Evolutionary conservation across 352 stramenopile genomes (phyloP).

Genomic region (Plasmopara viticola): DNA sequence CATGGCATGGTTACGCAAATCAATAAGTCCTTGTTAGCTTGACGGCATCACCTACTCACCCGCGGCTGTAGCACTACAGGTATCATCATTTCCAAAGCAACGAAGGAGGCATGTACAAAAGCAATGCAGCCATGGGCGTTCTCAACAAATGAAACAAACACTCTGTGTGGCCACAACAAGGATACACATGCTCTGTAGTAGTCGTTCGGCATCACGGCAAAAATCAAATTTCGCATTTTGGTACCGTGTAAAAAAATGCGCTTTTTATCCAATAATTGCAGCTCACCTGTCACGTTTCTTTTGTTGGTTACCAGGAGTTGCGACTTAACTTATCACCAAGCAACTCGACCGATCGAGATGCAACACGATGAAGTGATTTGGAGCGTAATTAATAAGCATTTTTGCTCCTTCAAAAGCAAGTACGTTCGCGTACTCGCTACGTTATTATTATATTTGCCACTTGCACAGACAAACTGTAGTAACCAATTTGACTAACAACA

Average conservation of each 20-base stretch:
- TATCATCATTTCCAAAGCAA: too few relatives aligned
- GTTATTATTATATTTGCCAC: not conserved
- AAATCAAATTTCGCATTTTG: not conserved
- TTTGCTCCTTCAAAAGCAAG: slow-evolving; percentile 99
- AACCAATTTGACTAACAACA: not conserved
- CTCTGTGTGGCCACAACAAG: too few relatives aligned
- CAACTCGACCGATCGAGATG: slow-evolving; percentile 40
- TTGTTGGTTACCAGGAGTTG: slow-evolving; percentile 26
- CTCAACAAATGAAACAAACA: too few relatives aligned
- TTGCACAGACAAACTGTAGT: not conserved
- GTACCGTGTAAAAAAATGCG: too few relatives aligned
- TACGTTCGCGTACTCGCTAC: slow-evolving; percentile 20
- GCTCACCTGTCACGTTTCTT: not conserved
- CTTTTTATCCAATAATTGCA: too few relatives aligned
- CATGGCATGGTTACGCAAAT: too few relatives aligned
- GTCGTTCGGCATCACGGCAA: too few relatives aligned
- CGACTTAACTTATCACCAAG: slow-evolving; percentile 10
- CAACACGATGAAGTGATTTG: slow-evolving; percentile 99
- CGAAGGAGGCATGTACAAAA: not conserved
- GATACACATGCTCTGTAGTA: not conserved
- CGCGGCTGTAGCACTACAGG: too few relatives aligned
- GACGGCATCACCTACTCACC: too few relatives aligned
- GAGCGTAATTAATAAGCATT: slow-evolving; percentile 97
- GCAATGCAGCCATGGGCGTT: not conserved
- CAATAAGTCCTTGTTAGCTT: too few relatives aligned